Percentiles rank a stretch among this genome's conserved stretches.
These are phyloP conservation scores for Phytopythium delawarense DNA, from an alignment of 352 stramenopile species.

Conservation along the genomic window DNA sequence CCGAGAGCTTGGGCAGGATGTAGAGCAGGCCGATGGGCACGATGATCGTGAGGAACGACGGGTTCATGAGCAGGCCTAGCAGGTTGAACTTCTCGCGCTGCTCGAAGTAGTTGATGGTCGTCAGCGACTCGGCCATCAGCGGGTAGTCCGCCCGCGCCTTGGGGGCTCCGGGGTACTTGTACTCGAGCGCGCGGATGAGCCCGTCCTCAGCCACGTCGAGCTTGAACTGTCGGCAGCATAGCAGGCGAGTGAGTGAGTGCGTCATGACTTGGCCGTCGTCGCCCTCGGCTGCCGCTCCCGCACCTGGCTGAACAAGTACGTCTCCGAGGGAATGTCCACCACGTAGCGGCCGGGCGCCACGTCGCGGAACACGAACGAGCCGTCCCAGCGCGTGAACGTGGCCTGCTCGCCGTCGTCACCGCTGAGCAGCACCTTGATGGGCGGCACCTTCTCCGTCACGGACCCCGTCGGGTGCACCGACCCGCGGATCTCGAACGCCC, in stretches of 20 bases:
- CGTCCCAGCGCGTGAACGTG: conserved; percentile 57
- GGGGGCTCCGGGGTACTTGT: conserved; percentile 73
- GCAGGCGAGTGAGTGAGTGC: conserved; percentile 4
- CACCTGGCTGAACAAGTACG: conserved; percentile 72
- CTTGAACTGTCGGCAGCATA: conserved; percentile 37
- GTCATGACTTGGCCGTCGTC: too few relatives aligned
- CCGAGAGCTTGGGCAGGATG: conserved; percentile 74
- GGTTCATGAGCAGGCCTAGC: conserved; percentile 68
- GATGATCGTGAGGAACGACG: conserved; percentile 78
- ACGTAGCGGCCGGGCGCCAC: conserved; percentile 68
- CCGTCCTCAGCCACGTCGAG: conserved; percentile 52
- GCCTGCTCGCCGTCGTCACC: conserved; percentile 70
- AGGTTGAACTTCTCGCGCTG: conserved; percentile 82
- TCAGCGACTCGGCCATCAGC: conserved; percentile 55
- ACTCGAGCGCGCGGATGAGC: conserved; percentile 61
- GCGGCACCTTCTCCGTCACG: conserved; percentile 53
- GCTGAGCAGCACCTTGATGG: conserved; percentile 66
- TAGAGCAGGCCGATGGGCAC: conserved; percentile 76
- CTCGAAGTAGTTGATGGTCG: conserved; percentile 79
- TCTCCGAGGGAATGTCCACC: conserved; percentile 60
- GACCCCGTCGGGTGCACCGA: conserved; percentile 42
- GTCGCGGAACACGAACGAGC: conserved; percentile 72
- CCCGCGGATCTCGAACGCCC: conserved; percentile 53
- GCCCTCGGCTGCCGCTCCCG: not conserved
- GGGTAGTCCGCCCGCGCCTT: conserved; percentile 62